Conservation (phyloP, 2,329 filamentous ascomycete genomes). For the Lasiodiplodia gonubiensis region DNA sequence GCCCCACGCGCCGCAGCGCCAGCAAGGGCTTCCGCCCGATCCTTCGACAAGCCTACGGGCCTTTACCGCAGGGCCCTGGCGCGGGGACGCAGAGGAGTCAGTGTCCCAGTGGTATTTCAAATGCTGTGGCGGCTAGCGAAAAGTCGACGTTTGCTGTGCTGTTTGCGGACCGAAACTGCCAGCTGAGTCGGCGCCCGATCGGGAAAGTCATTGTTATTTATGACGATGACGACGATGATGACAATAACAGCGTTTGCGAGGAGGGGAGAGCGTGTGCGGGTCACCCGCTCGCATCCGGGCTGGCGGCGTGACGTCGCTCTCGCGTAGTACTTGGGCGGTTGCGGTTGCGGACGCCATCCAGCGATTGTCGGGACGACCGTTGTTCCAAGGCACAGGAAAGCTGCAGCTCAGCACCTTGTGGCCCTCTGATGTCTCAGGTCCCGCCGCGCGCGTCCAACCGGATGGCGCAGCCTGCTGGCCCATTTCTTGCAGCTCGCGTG, state of each 20-base stretch:
- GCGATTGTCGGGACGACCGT: slow-evolving; percentile 27
- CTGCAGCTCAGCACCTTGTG: slow-evolving; percentile 24
- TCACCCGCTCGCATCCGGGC: slow-evolving; percentile 12
- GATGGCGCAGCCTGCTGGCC: slow-evolving; percentile 1
- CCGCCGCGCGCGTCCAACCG: slow-evolving; percentile 24
- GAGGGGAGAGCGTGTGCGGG: background rate
- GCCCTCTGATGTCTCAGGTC: slow-evolving; percentile 23
- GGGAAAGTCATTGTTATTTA: background rate
- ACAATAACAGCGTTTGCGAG: background rate
- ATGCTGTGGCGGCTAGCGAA: slow-evolving; percentile 25
- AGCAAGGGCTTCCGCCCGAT: slow-evolving; percentile 26
- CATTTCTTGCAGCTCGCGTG: slow-evolving; percentile 28
- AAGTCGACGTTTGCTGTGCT: slow-evolving; percentile 5
- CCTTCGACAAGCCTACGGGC: slow-evolving; percentile 21
- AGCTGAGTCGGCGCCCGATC: slow-evolving; percentile 14
- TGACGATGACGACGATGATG: background rate
- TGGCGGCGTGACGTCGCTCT: slow-evolving; percentile 23
- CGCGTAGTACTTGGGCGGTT: slow-evolving; percentile 16
- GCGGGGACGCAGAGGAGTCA: slow-evolving; percentile 16
- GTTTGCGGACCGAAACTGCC: slow-evolving; percentile 26
- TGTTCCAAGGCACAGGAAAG: slow-evolving; percentile 29
- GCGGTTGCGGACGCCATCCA: slow-evolving; percentile 17
- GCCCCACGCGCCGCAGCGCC: slow-evolving; percentile 21
- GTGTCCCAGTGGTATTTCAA: slow-evolving; percentile 25
- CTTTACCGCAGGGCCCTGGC: slow-evolving; percentile 15